Conservation (phyloP, 2,329 filamentous ascomycete genomes). For the Xylaria sp. region DNA sequence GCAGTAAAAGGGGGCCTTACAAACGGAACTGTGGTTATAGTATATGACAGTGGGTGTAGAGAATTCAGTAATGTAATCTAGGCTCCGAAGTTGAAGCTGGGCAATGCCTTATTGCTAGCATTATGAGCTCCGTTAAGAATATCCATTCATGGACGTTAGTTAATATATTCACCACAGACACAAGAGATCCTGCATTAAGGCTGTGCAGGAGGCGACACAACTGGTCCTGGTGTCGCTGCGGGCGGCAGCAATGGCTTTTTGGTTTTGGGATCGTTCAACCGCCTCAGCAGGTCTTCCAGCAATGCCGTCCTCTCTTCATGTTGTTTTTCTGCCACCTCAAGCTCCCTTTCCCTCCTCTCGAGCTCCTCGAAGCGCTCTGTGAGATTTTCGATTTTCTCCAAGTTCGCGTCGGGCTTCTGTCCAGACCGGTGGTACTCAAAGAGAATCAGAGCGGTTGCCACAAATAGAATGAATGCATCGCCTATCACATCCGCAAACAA, state of each 20-base stretch:
- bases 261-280: slow-evolving; percentile 61
- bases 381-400: slow-evolving; percentile 59
- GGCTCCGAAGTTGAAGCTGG: not conserved
- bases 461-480: slow-evolving; percentile 66
- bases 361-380: slow-evolving; percentile 55
- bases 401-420: slow-evolving; percentile 65
- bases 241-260: slow-evolving; percentile 58
- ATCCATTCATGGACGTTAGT: not conserved
- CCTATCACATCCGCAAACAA: slow-evolving; percentile 70
- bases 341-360: slow-evolving; percentile 55
- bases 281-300: slow-evolving; percentile 59
- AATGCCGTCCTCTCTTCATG: slow-evolving; percentile 54
- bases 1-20: not conserved
- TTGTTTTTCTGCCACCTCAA: slow-evolving; percentile 54
- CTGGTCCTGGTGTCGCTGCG: slow-evolving; percentile 33
- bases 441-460: slow-evolving; percentile 62
- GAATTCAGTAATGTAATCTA: not conserved
- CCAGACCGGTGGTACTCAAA: slow-evolving; percentile 66
- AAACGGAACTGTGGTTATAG: not conserved
- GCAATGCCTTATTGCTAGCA: not conserved
- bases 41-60: not conserved
- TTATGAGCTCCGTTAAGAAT: not conserved
- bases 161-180: not conserved
- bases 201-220: slow-evolving; percentile 30
- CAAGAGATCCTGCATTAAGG: slow-evolving; percentile 3